Conservation (phyloP, 2,329 filamentous ascomycete genomes). For the Paracorniculantispora psalliotae region DNA sequence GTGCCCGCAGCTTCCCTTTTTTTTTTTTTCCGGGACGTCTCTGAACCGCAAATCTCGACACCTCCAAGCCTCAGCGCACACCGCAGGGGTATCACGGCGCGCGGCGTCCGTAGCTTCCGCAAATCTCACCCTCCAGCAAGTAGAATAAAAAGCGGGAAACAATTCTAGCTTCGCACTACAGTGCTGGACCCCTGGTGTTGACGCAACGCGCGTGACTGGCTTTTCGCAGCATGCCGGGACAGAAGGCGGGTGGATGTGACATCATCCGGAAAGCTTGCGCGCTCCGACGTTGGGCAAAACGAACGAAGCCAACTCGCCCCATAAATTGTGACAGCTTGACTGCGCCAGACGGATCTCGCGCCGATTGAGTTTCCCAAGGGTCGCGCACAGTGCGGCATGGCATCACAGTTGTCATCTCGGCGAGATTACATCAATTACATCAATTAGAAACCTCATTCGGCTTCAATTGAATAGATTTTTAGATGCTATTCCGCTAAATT, state of each 20-base stretch:
- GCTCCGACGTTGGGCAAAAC: neutral
- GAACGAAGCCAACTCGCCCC: neutral
- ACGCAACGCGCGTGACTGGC: neutral
- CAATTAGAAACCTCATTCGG: no score
- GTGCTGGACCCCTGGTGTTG: neutral
- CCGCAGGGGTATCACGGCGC: no score
- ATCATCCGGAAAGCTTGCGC: neutral
- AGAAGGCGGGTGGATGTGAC: neutral
- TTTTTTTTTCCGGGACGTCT: no score
- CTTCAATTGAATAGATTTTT: neutral
- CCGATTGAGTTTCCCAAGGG: neutral
- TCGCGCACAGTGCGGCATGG: neutral
- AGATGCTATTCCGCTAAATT: neutral
- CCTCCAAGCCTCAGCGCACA: no score
- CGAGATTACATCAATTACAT: no score
- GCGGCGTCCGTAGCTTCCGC: no score
- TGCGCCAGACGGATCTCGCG: no score
- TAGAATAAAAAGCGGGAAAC: no score
- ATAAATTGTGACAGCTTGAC: neutral
- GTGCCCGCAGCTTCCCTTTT: neutral
- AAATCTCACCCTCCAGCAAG: neutral
- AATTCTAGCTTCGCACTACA: no score
- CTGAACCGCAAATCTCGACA: no score
- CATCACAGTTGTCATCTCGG: no score
- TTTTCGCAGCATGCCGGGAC: neutral